A percentile compares a stretch with the other conserved stretches of the same genome.
phyloP scores from a whole-genome alignment of 2,329 filamentous ascomycete genomes.

The Tolypocladium album region DNA sequence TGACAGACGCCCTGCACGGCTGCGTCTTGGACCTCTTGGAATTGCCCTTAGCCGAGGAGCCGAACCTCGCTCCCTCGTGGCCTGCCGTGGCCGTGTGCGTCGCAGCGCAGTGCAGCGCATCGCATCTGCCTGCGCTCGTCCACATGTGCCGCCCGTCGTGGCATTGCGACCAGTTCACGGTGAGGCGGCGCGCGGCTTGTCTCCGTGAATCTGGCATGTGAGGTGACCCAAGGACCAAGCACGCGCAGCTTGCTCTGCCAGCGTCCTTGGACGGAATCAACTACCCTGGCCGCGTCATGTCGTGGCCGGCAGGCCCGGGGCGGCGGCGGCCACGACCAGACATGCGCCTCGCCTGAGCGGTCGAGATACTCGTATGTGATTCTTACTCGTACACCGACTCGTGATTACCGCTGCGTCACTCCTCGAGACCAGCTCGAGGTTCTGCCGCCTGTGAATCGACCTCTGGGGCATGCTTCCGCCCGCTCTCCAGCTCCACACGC shows the following conservation, averaged over 20 bases:
- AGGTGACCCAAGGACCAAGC: background rate
- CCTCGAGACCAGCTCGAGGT: background rate
- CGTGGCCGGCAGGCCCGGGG: background rate
- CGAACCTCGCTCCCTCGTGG: slow-evolving; percentile 2
- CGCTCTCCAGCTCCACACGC: background rate
- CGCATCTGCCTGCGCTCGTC: background rate
- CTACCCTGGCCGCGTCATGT: background rate
- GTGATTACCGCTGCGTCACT: background rate
- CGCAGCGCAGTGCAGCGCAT: background rate
- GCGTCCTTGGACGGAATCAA: background rate
- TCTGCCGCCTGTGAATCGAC: background rate
- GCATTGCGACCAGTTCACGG: slow-evolving; percentile 1
- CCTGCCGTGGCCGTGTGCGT: background rate
- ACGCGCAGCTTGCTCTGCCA: background rate
- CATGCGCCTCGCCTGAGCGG: background rate
- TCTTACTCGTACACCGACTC: background rate
- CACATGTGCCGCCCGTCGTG: slow-evolving; percentile 1
- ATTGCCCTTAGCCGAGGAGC: slow-evolving; percentile 1
- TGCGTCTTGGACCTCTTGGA: slow-evolving; percentile 1
- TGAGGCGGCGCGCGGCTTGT: background rate
- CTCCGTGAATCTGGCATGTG: background rate
- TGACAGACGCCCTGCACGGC: background rate
- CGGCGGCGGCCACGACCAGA: background rate
- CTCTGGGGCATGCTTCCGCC: background rate
- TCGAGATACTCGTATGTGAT: background rate